Conservation (phyloP, 352 stramenopile species). For the Pythium apleroticum region DNA sequence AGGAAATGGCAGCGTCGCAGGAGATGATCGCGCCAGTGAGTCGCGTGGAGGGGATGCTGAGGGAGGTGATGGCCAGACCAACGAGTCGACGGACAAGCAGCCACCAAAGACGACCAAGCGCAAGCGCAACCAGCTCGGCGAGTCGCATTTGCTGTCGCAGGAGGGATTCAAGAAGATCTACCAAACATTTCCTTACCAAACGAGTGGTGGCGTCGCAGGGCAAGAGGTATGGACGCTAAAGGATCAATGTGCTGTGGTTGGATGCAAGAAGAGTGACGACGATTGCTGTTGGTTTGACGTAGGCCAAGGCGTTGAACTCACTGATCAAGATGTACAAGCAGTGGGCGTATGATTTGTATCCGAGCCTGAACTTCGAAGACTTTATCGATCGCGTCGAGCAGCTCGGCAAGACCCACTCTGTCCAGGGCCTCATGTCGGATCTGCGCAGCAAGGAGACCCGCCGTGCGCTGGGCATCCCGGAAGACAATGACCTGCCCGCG, state of each 20-base stretch:
- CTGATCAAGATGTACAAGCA: slow-evolving; percentile 85
- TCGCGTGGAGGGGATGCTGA: not conserved
- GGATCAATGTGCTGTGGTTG: not conserved
- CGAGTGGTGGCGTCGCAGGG: slow-evolving; percentile 46
- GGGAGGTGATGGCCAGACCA: not conserved
- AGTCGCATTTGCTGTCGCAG: slow-evolving; percentile 60
- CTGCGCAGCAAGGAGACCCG: slow-evolving; percentile 54
- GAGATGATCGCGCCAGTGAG: not conserved
- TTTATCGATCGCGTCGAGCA: slow-evolving; percentile 67
- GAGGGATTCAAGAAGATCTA: slow-evolving; percentile 74
- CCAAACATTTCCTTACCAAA: slow-evolving; percentile 69
- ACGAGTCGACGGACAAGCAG: slow-evolving; percentile 7
- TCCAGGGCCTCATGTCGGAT: slow-evolving; percentile 63
- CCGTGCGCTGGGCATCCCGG: slow-evolving; percentile 30
- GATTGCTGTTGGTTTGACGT: not conserved
- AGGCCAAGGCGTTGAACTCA: slow-evolving; percentile 59
- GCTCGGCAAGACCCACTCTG: slow-evolving; percentile 51
- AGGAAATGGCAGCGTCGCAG: slow-evolving; percentile 10
- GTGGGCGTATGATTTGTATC: slow-evolving; percentile 83
- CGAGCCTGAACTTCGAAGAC: slow-evolving; percentile 81
- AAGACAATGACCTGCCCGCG: slow-evolving; percentile 14
- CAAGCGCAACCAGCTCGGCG: slow-evolving; percentile 60
- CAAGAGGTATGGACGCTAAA: slow-evolving; percentile 45
- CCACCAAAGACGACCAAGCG: slow-evolving; percentile 23
- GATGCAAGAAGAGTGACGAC: not conserved